Evolutionary conservation across 306 rosid genomes (phyloP).

Genomic region (Prunus mume): DNA sequence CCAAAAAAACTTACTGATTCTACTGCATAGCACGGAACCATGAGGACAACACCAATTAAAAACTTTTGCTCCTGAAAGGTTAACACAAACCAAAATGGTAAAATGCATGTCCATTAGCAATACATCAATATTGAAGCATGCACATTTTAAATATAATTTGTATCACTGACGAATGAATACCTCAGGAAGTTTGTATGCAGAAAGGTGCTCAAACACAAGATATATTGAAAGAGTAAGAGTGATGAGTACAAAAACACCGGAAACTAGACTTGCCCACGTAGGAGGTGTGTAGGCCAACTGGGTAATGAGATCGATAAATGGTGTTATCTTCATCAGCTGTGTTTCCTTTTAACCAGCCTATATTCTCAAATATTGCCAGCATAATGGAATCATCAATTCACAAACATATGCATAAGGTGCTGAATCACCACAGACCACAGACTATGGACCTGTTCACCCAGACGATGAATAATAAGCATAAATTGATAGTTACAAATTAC

Average conservation of each 20-base stretch:
- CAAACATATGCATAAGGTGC: slow-evolving; percentile 12
- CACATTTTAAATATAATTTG: not conserved
- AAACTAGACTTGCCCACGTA: slow-evolving; percentile 69
- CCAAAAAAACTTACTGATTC: slow-evolving; percentile 73
- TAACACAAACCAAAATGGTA: slow-evolving; percentile 12
- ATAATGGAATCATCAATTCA: slow-evolving; percentile 36
- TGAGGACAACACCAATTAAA: slow-evolving; percentile 83
- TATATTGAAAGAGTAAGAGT: slow-evolving; percentile 72
- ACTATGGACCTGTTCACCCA: slow-evolving; percentile 16
- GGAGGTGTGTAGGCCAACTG: slow-evolving; percentile 59
- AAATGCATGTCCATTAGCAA: not conserved
- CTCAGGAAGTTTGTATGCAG: slow-evolving; percentile 97
- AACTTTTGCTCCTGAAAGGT: slow-evolving; percentile 77
- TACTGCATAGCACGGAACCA: slow-evolving; percentile 96
- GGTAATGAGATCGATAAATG: slow-evolving; percentile 19
- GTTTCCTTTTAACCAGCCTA: slow-evolving; percentile 23
- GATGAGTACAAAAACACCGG: slow-evolving; percentile 58
- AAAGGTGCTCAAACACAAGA: slow-evolving; percentile 88
- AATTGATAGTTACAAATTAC: not conserved
- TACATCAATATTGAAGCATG: not conserved
- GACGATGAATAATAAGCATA: not conserved
- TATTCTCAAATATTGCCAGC: slow-evolving; percentile 30
- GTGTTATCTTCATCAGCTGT: slow-evolving; percentile 43
- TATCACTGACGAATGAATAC: slow-evolving; percentile 26
- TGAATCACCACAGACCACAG: slow-evolving; percentile 21